phyloP scores from a whole-genome alignment of 176 grass and related monocot genomes.

The Alopecurus myosuroides region DNA sequence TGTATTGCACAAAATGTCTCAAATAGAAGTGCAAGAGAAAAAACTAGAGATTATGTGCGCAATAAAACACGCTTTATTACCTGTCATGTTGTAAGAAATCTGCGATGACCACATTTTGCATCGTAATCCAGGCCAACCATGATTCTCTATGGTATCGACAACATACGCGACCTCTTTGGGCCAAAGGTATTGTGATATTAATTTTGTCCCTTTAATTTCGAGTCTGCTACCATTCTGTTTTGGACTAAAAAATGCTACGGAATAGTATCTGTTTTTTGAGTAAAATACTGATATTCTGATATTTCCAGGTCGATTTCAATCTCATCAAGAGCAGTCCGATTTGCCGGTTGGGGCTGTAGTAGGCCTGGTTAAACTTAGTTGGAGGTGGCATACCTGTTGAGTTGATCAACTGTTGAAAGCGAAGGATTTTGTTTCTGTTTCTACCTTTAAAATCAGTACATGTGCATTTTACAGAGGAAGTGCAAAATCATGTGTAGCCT shows the following conservation, averaged over 20 bases:
- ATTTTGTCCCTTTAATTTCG: background rate
- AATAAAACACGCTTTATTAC: background rate
- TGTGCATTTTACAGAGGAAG: background rate
- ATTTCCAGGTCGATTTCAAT: conserved; percentile 87
- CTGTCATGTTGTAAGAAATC: background rate
- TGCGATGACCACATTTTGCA: background rate
- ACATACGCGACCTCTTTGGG: conserved; percentile 90
- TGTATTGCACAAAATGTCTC: background rate
- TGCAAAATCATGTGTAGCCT: background rate
- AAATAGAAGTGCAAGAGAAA: background rate
- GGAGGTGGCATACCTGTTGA: background rate
- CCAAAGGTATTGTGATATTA: conserved; percentile 59
- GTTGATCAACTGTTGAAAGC: background rate
- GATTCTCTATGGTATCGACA: conserved; percentile 82
- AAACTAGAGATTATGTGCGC: background rate
- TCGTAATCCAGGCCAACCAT: conserved; percentile 69
- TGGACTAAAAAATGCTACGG: too few species aligned
- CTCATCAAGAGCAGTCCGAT: conserved; percentile 63
- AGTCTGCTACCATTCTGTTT: background rate
- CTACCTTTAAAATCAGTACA: background rate
- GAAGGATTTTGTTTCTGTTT: background rate
- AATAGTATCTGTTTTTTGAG: too few species aligned
- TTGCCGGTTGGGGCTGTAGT: conserved; percentile 57
- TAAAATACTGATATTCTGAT: background rate
- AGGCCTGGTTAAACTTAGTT: background rate